Evolutionary conservation across 164 flowering plant species (phyloP).

Genomic region (Magnolia sinica): DNA sequence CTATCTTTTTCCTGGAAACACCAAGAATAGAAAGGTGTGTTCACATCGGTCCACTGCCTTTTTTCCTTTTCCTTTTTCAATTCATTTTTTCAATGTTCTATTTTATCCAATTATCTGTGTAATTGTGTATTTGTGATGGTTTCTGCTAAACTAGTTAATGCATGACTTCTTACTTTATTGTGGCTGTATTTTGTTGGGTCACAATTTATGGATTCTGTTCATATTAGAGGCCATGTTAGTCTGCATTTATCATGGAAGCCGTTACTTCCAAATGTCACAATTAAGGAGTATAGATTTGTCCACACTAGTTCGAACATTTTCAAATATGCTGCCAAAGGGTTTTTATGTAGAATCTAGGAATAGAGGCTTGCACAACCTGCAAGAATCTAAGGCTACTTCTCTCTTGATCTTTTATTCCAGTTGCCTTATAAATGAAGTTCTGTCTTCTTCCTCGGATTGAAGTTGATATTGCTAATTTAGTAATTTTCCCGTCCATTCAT

Average conservation of each 20-base stretch:
- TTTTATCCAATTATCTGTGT: not conserved
- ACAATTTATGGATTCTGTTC: not conserved
- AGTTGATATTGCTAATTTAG: too few relatives aligned
- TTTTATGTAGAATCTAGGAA: too few relatives aligned
- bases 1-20: slow-evolving; percentile 62
- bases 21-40: slow-evolving; percentile 46
- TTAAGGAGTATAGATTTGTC: too few relatives aligned
- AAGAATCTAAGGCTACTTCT: too few relatives aligned
- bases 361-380: too few relatives aligned
- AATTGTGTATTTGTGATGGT: not conserved
- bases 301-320: too few relatives aligned
- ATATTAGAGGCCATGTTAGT: not conserved
- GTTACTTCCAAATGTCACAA: not conserved
- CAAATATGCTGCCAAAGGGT: too few relatives aligned
- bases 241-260: not conserved
- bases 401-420: too few relatives aligned
- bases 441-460: too few relatives aligned
- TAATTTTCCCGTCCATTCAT: too few relatives aligned
- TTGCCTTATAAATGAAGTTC: too few relatives aligned
- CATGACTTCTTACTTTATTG: not conserved
- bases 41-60: not conserved
- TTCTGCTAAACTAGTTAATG: not conserved
- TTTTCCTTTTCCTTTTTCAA: not conserved
- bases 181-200: not conserved
- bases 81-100: not conserved